Conservation (phyloP, 257 asterid species). For the Solanum chiquidenum region DNA sequence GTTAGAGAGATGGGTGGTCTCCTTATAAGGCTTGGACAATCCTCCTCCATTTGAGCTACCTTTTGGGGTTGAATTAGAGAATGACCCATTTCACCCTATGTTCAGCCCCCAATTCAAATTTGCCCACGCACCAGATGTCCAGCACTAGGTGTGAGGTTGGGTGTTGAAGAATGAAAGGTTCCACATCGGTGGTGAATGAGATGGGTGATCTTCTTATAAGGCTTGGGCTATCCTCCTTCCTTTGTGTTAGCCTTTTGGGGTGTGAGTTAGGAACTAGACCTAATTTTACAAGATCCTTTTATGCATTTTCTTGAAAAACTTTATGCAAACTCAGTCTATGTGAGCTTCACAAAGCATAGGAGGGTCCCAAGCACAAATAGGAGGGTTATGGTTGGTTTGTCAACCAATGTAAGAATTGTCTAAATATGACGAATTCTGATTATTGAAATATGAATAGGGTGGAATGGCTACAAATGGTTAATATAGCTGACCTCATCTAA, state of each 20-base stretch:
- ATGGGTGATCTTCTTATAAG: not conserved
- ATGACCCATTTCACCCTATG: not conserved
- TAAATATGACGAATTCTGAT: not conserved
- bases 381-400: not conserved
- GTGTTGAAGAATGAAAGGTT: not conserved
- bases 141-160: not conserved
- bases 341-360: not conserved
- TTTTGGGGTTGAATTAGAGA: not conserved
- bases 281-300: not conserved
- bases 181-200: not conserved
- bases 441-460: not conserved
- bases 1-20: not conserved
- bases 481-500: not conserved
- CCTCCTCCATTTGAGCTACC: not conserved
- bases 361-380: not conserved
- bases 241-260: not conserved
- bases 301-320: not conserved
- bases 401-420: not conserved
- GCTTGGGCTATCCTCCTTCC: not conserved
- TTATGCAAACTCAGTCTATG: not conserved
- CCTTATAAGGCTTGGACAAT: not conserved
- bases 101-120: not conserved
- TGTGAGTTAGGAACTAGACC: not conserved
- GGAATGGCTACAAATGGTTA: not conserved
- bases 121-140: not conserved